Conservation (phyloP, 805 yeast genomes). For the Starmerella floris region DNA sequence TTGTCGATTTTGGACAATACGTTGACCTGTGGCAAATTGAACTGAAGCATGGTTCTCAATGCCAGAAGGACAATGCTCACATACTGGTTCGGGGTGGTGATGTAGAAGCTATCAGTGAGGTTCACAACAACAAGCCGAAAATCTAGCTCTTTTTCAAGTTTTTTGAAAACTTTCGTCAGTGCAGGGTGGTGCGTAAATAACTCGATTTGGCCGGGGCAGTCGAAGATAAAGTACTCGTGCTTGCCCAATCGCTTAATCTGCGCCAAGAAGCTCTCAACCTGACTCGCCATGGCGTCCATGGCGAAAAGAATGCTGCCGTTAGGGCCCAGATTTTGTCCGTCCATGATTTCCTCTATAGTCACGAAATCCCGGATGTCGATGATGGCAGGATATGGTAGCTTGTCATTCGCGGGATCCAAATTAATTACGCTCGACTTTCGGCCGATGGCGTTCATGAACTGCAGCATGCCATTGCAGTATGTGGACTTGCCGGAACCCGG, state of each 20-base stretch:
- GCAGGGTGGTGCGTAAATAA: constrained; percentile 82
- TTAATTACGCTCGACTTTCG: constrained; percentile 73
- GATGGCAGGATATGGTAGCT: constrained; percentile 53
- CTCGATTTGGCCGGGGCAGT: constrained; percentile 87
- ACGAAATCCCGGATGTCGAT: constrained; percentile 68
- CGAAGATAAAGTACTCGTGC: constrained; percentile 60
- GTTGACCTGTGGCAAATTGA: constrained; percentile 85
- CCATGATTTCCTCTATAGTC: constrained; percentile 67
- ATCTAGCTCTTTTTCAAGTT: constrained; percentile 48
- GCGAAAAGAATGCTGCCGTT: constrained; percentile 88
- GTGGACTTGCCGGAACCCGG: constrained; percentile 98
- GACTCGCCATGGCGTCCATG: constrained; percentile 48
- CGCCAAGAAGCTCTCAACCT: constrained; percentile 44
- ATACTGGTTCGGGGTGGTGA: constrained; percentile 81
- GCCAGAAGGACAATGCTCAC: constrained; percentile 68
- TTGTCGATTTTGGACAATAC: constrained; percentile 85
- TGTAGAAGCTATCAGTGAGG: constrained; percentile 65
- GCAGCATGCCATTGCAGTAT: constrained; percentile 80
- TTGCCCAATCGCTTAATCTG: constrained; percentile 44
- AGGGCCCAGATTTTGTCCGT: constrained; percentile 59
- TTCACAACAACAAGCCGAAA: constrained; percentile 63
- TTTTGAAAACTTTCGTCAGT: constrained; percentile 50
- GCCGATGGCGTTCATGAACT: constrained; percentile 88
- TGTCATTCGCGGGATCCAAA: constrained; percentile 84
- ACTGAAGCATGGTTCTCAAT: constrained; percentile 79